Evolutionary conservation across 768 basidiomycete genomes (phyloP), one percentile per base, ranked within the genome.

Genomic region (Boletus rubropictus): DNA sequence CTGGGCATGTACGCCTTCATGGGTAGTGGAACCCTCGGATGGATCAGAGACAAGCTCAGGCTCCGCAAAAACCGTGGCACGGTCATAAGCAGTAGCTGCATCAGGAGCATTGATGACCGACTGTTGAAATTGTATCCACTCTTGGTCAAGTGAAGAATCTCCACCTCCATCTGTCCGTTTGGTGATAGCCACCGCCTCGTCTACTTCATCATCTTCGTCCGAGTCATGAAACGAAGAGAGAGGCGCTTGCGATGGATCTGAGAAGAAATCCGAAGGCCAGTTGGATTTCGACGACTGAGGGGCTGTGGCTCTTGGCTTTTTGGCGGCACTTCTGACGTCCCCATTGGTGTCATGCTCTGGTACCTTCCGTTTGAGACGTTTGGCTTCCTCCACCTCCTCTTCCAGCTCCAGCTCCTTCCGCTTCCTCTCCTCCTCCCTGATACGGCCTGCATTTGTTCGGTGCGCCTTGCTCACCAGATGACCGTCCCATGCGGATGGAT

Each of bases 401-500:
- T 43, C 40, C 17, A 25, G 25, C 50, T 61, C 65, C 49, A 66
- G 49, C 47, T 69, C 71, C 57, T 70, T 72, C 44, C 62, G 68
- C 29, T 55, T 54, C 44, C 63, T 68, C 48, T 82, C 79, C 54
- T 81, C 75, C 58, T 81, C 80, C 51, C 73, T 78, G 36, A 81
- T 58, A 15, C 77, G 76, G 10, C 73, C 72, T 15, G 82, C 80
- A 57, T 79, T 82, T 33, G 73, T 81, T 28, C 89, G 80, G 61
- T 92, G 89, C 2, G 66, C 66, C 68, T 91, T 91, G 68, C 84
- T 88, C 11, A 84, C 88, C 17, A 92, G 63, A 66, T 92, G 89
- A 18, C 89, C 87, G 49, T 89, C 81, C 89, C 89, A 92, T n/a
- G 85, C 84, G 21, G 84, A 79, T 3, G 86, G 76, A 57, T 89